Evolutionary conservation across 371 early-diverging fungal genomes (phyloP), one percentile per base, ranked within the genome.

Genomic region (Capillidium heterosporum): DNA sequence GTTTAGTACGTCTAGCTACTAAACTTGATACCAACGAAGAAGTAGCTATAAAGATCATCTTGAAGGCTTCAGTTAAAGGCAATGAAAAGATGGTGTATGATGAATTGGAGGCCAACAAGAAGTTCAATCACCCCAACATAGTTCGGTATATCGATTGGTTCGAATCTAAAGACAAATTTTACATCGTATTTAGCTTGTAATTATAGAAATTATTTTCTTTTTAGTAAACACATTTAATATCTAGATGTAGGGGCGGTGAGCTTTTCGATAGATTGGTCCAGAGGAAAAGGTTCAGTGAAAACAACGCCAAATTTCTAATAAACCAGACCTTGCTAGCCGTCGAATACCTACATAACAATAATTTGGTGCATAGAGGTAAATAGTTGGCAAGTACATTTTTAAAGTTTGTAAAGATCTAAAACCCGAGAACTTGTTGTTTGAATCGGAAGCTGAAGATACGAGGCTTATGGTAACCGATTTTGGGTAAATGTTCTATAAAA

Each of bases 101-200:
- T 61, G 88, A 89, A 67, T 77, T 86, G 57, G 64, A 73, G 31
- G 78, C 84, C 11, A 66, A 87, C 56, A 67, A 76, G 55, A 67
- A 71, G 32, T 59, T 87, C 28, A 56, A 78, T 44, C 93, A 95
- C 70, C 80, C 79, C 19, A 78, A 92, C 70, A 80, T 95, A 46
- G 84, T 91, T 62, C 68, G 72, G 47, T 77, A 90, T 49, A 67
- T 75, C 44, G 94, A 93, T 67, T 76, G 80, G 67, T 71, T 68
- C 50, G 71, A 71, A 60, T 62, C 62, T 52, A 79, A 79, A 61
- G 77, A 79, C 58, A 82, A 88, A 64, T 84, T 86, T 65, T 90
- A 89, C 65, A 67, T 95, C 13, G 91, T 95, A 27, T 91, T 88
- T 71, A 84, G 91, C 60, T 69, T 93, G 77, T 73, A 74, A 63